Evolutionary conservation across 2,329 filamentous ascomycete species (phyloP).

Genomic region (Diaporthe citri): DNA sequence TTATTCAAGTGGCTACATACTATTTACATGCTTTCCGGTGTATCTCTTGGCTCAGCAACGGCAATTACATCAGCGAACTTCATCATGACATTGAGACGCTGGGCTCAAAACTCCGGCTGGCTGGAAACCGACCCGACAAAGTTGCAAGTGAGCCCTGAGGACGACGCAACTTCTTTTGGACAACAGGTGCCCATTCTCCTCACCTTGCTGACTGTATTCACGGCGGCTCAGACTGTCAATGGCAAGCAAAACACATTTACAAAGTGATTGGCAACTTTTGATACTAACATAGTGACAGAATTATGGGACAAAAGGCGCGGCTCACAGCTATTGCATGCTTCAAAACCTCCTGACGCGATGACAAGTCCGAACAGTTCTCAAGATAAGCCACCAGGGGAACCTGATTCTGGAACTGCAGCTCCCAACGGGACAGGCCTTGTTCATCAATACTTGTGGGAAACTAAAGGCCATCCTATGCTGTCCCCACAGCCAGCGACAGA

Average conservation of each 20-base stretch:
- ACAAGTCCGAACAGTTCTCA: background rate
- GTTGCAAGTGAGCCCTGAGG: slow-evolving; percentile 46
- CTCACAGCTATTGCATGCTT: background rate
- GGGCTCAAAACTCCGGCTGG: slow-evolving; percentile 29
- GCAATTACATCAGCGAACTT: background rate
- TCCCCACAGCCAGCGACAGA: background rate
- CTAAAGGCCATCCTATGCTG: background rate
- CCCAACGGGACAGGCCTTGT: background rate
- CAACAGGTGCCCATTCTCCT: slow-evolving; percentile 53
- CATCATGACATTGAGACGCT: background rate
- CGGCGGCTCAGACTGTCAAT: slow-evolving; percentile 48
- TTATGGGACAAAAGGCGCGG: slow-evolving; percentile 6
- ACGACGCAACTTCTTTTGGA: slow-evolving; percentile 50
- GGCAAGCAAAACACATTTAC: slow-evolving; percentile 39
- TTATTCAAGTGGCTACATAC: slow-evolving; percentile 6
- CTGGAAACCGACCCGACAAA: slow-evolving; percentile 39
- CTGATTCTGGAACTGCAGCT: background rate
- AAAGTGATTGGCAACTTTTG: background rate
- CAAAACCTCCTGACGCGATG: background rate
- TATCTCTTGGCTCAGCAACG: background rate
- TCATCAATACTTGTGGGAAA: background rate
- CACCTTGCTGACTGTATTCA: slow-evolving; percentile 49
- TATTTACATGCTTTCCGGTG: slow-evolving; percentile 2
- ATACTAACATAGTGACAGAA: background rate
- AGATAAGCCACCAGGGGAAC: background rate